These are phyloP conservation scores for Xylariales sp. DNA, from an alignment of 2,329 filamentous ascomycete genomes.

Conservation along the genomic window DNA sequence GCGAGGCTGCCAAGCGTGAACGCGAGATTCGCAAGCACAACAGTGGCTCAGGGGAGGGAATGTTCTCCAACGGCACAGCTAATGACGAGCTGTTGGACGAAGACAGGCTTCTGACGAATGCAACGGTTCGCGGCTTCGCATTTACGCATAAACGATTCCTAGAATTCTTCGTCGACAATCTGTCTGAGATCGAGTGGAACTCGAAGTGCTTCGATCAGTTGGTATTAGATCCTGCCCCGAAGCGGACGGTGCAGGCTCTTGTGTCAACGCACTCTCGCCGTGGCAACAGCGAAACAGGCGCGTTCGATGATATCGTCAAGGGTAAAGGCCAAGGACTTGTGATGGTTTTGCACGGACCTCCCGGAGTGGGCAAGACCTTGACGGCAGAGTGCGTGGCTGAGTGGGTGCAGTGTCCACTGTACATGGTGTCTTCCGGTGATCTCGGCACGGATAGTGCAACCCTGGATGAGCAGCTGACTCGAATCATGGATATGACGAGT, in stretches of 20 bases:
- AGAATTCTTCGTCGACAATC: constrained; percentile 17
- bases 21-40: constrained; percentile 9
- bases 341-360: constrained; percentile 39
- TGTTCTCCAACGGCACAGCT: constrained; percentile 16
- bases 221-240: constrained; percentile 14
- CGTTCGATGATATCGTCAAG: constrained; percentile 10
- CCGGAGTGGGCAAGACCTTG: constrained; percentile 38
- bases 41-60: constrained; percentile 14
- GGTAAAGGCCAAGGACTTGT: constrained; percentile 34
- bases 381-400: constrained; percentile 32
- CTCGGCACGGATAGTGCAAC: constrained; percentile 20
- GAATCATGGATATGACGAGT: constrained; percentile 34
- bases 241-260: constrained; percentile 17
- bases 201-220: constrained; percentile 17
- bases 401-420: constrained; percentile 25
- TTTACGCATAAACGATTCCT: constrained; percentile 27
- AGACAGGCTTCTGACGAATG: constrained; percentile 19
- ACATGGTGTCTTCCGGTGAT: constrained; percentile 24
- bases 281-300: constrained; percentile 13
- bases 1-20: constrained; percentile 13
- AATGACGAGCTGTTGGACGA: constrained; percentile 22
- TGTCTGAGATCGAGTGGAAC: constrained; percentile 16
- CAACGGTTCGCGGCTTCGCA: constrained; percentile 26
- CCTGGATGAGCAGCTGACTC: constrained; percentile 16
- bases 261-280: constrained; percentile 14